phyloP scores from a whole-genome alignment of 306 rosid species.

The Quercus gilva region DNA sequence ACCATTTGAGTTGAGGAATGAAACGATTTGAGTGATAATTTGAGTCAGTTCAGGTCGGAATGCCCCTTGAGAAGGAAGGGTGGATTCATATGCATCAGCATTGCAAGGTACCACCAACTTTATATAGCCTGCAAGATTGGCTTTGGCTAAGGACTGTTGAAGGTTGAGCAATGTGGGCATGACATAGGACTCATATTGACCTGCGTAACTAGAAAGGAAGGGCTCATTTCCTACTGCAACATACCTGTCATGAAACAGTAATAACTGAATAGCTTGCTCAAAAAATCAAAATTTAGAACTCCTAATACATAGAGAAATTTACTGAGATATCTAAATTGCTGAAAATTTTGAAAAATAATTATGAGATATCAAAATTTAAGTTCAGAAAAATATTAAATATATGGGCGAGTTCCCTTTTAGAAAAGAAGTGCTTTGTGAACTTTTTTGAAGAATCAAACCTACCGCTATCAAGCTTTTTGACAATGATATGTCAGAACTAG shows the following conservation, averaged over 20 bases:
- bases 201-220: slow-evolving; percentile 76
- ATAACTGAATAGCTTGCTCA: slow-evolving; percentile 4
- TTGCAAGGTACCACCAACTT: slow-evolving; percentile 96
- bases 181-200: slow-evolving; percentile 68
- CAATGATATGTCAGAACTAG: slow-evolving; percentile 4
- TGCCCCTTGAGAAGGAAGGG: slow-evolving; percentile 89
- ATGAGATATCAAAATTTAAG: neutral
- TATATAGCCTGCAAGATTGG: slow-evolving; percentile 76
- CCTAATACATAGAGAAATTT: neutral
- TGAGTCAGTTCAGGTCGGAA: slow-evolving; percentile 78
- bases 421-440: neutral
- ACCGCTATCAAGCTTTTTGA: neutral
- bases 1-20: slow-evolving; percentile 85
- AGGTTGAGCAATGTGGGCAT: slow-evolving; percentile 73
- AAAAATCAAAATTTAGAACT: neutral
- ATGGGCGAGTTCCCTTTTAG: neutral
- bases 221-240: slow-evolving; percentile 97
- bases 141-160: slow-evolving; percentile 82
- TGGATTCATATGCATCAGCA: slow-evolving; percentile 86
- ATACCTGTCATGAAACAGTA: slow-evolving; percentile 51
- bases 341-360: neutral
- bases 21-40: slow-evolving; percentile 70
- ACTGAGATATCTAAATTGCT: neutral
- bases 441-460: neutral
- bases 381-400: neutral